A percentile compares a stretch with the other conserved stretches of the same genome.
Conservation (phyloP, 1,139 yeast species). For the Lodderomyces elongisporus region DNA sequence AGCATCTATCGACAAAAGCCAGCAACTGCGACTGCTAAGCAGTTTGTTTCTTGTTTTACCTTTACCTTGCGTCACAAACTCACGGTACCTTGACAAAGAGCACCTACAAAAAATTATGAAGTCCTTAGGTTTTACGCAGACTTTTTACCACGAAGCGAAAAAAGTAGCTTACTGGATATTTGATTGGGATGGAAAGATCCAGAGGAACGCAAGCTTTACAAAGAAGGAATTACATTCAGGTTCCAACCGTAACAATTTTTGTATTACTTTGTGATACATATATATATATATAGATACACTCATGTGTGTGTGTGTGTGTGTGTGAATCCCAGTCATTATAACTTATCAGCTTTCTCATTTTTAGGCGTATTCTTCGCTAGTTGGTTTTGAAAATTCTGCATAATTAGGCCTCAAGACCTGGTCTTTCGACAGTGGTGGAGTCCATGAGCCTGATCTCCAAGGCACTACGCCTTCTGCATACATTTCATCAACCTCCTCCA, state of each 20-base stretch:
- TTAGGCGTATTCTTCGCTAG: too few relatives aligned
- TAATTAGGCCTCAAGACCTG: conserved; percentile 33
- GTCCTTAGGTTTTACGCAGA: conserved; percentile 51
- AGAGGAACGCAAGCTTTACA: conserved; percentile 15
- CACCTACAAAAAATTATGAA: conserved; percentile 45
- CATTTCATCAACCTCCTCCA: conserved; percentile 67
- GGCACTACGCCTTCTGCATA: conserved; percentile 42
- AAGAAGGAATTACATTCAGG: conserved; percentile 53
- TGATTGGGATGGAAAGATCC: conserved; percentile 36
- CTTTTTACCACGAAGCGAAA: conserved; percentile 52
- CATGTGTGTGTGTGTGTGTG: conserved; percentile 1
- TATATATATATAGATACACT: background rate
- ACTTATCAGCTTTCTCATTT: too few relatives aligned
- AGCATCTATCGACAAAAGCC: conserved; percentile 11
- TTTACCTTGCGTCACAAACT: conserved; percentile 76
- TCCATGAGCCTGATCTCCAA: conserved; percentile 43
- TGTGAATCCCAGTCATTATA: too few relatives aligned
- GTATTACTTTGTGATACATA: conserved; percentile 25
- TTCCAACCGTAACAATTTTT: conserved; percentile 58
- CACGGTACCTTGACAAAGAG: conserved; percentile 63
- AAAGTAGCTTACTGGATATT: conserved; percentile 80
- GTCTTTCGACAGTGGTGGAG: conserved; percentile 30
- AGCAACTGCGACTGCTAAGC: conserved; percentile 14
- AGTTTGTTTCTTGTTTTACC: conserved; percentile 78
- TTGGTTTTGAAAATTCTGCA: conserved; percentile 28